Evolutionary conservation across 2,329 filamentous ascomycete species (phyloP), one percentile per base, ranked within the genome.

Genomic region (Beauveria brongniartii): DNA sequence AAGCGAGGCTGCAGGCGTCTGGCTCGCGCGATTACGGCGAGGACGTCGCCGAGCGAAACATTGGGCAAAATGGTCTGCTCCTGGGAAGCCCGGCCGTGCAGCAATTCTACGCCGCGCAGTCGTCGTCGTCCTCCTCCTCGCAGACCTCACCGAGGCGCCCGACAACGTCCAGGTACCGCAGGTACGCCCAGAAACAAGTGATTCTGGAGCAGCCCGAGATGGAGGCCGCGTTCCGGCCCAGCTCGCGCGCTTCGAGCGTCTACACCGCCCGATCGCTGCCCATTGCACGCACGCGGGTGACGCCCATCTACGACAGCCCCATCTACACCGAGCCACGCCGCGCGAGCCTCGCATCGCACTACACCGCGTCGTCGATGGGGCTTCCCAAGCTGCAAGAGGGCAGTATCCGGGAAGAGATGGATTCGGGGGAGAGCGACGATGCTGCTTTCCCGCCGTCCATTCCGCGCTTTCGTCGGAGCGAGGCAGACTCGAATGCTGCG

Each of bases 1-100:
- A 73, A 53, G 72, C 73, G 10, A 75, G 82, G 18, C 66, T 84
- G 3, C 70, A 77, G 59, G 82, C 82, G 1, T 68, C 80, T 0
- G 83, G 82, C 1, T 73, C 74, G 0, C 75, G 77, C 48, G 78
- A 82, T 55, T 86, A 84, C 65, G 84, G 81, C n/a, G 86, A 88
- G 68, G 84, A 87, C 67, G 83, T 87, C 1, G 84, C 83, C 1
- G 83, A 86, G 64, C 77, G 85, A 40, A 88, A 88, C 63, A 73
- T 84, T 51, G 71, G 69, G 4, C 68, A 73, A 26, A 79, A 75
- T 24, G 66, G 67, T 2, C 40, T 69, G 41, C 65, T 74, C 56
- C 63, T 76, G 6, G 65, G 70, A 8, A 74, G 73, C 2, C 60
- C 67, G 12, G 71, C 70, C 12, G 71, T 73, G 0, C 69, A 71